Evolutionary conservation across 805 yeast genomes (phyloP), one percentile per base, ranked within the genome.

Genomic region (Millerozyma miso): DNA sequence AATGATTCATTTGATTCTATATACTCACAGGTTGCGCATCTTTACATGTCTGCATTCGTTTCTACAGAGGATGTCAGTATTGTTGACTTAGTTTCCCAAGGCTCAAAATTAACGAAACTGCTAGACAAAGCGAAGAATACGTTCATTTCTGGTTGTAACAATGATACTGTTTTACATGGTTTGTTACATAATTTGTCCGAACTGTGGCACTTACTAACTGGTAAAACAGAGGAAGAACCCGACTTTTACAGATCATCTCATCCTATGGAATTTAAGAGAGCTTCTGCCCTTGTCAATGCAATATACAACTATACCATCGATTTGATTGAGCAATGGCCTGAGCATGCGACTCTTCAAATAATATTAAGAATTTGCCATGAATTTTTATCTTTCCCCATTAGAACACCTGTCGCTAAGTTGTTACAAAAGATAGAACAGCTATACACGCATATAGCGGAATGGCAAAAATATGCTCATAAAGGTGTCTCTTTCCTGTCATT

Each of bases 401-500:
- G 71, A 23, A 79, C 86, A 0, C 93, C 99, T 0, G 63, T 93
- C 29, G 90, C 90, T 7, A 77, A 85, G 51, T 73, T 83, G 43
- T 69, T 95, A 35, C 85, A 83, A 39, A 90, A 90, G 61, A 65
- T 88, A 31, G 99, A 93, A 62, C 96, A 87, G 56, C 77, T 91
- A 20, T 87, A 86, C 55, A 85, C 88, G 0, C 82, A 78, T 55
- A 73, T 90, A 47, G 74, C 83, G 19, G 98, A 93, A 59, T 93
- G 99, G 97, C 93, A 93, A 59, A 85, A 87, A 49, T 89, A 86
- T 62, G 96, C 97, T 1, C 80, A 89, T 20, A 73, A 80, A 8
- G 83, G 85, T 40, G 90, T 85, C 0, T 77, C 95, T 1, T 65
- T 93, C 40, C 67, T 67, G 33, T 54, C 53, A 0, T 76, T 78